phyloP scores from a whole-genome alignment of 2,329 filamentous ascomycete species.

The Calonectria multiphialidica region DNA sequence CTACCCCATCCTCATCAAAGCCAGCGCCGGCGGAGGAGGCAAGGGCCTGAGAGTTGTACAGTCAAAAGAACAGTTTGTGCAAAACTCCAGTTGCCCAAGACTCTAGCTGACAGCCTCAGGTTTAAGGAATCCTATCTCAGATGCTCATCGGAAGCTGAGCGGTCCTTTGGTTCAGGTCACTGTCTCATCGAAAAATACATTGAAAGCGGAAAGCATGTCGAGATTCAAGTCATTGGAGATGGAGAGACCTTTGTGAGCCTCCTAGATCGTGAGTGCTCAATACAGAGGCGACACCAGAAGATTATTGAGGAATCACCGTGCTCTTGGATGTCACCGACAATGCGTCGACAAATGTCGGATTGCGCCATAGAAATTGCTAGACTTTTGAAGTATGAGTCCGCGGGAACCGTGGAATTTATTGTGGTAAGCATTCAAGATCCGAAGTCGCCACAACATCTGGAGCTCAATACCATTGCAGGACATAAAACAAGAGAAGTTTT shows the following conservation, averaged over 20 bases:
- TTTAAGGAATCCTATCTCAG: conserved; percentile 26
- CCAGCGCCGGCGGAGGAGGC: conserved; percentile 56
- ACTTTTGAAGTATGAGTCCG: conserved; percentile 48
- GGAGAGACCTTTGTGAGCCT: conserved; percentile 51
- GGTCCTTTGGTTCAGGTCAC: conserved; percentile 51
- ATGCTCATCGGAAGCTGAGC: conserved; percentile 50
- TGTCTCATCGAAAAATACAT: conserved; percentile 54
- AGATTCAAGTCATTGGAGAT: conserved; percentile 60
- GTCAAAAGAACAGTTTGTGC: neutral
- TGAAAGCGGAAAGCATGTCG: conserved; percentile 54
- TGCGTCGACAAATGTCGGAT: conserved; percentile 45
- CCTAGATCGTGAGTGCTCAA: conserved; percentile 58
- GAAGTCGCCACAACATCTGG: conserved; percentile 38
- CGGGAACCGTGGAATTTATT: conserved; percentile 56
- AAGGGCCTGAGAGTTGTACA: conserved; percentile 50
- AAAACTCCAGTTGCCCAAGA: neutral
- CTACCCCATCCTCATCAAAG: conserved; percentile 57
- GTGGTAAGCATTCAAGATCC: neutral
- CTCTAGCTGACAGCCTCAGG: conserved; percentile 25
- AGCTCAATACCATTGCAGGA: conserved; percentile 49
- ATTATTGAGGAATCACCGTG: conserved; percentile 55
- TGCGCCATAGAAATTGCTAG: conserved; percentile 46
- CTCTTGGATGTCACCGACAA: conserved; percentile 22
- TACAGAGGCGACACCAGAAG: conserved; percentile 61
- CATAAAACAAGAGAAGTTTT: neutral